Evolutionary conservation across 2,329 filamentous ascomycete genomes (phyloP), one percentile per base, ranked within the genome.

Genomic region (Fusarium odoratissimum): DNA sequence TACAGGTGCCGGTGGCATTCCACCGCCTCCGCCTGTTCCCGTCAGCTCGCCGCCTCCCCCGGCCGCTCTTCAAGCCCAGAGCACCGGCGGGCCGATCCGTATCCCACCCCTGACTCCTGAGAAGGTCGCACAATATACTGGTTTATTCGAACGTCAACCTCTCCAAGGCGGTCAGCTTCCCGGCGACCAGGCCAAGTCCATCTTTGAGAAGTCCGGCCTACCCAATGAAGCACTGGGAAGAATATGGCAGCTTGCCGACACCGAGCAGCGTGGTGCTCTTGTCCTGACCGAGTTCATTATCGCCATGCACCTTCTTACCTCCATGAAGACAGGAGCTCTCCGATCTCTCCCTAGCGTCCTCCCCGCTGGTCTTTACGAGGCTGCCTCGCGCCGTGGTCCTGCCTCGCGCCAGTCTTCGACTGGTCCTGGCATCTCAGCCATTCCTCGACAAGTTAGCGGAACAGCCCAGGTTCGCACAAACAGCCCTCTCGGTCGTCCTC

Each of bases 171-270:
- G 82, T 54, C 84, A 95, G 64, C 88, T 99, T 12, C 91, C 94
- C 30, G 94, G 94, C 56, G 94, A 97, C 74, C 91, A 92, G 72
- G 95, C 96, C 46, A 97, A 96, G 82, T 90, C 93, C 76, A 98
- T 99, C 72, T 99, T 99, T 78, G 95, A 98, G 82, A 94, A 95
- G 80, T 95, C 95, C 3, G 91, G 93, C 61, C 84, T 99, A 71
- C 93, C 95, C 9, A 98, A 97, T 80, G 95, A 98, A 76, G 89
- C 93, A 16, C 87, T 99, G 37, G 95, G 95, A n/a, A 91, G 93
- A 75, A 98, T 99, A 84, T 99, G 96, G 96, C 95, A 93, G 77
- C 88, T 99, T 69, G 93, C 95, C 28, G 96, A 99, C 80, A 96
- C 94, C 0, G 95, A 98, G 82, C 95, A 97, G 83, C 91, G 95